Conservation (phyloP, 2,329 filamentous ascomycete genomes). For the Fulvia fulva region DNA sequence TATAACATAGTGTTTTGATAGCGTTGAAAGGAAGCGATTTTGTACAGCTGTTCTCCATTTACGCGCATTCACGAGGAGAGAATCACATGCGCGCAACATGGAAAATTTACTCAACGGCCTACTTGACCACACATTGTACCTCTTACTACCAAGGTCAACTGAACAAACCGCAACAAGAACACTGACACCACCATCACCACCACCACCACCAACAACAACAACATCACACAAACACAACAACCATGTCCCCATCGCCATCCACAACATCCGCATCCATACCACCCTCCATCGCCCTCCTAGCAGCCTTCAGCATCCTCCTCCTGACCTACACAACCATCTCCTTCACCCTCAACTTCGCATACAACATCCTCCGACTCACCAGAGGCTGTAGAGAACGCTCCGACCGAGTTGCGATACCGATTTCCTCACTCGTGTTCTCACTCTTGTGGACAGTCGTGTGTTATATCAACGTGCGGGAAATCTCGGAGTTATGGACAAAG, state of each 20-base stretch:
- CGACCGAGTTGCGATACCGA: background rate
- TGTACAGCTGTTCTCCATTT: background rate
- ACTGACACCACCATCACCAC: too few species aligned
- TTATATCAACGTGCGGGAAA: background rate
- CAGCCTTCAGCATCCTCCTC: background rate
- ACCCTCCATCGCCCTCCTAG: background rate
- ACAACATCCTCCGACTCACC: background rate
- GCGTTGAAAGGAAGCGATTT: conserved; percentile 11
- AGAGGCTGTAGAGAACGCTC: background rate
- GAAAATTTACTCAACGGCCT: too few species aligned
- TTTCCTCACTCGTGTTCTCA: background rate
- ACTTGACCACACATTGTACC: too few species aligned
- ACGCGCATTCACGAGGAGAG: too few species aligned
- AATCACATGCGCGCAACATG: too few species aligned
- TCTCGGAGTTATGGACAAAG: background rate
- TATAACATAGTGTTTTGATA: conserved; percentile 22
- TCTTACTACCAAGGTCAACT: too few species aligned
- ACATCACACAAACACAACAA: too few species aligned
- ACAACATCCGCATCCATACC: background rate
- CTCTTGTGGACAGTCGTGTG: background rate
- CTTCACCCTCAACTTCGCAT: background rate
- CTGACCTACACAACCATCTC: background rate
- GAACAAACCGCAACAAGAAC: too few species aligned
- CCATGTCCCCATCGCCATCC: too few species aligned
- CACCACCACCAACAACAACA: too few species aligned